phyloP scores from a whole-genome alignment of 257 asterid genomes.

The Plantago major region DNA sequence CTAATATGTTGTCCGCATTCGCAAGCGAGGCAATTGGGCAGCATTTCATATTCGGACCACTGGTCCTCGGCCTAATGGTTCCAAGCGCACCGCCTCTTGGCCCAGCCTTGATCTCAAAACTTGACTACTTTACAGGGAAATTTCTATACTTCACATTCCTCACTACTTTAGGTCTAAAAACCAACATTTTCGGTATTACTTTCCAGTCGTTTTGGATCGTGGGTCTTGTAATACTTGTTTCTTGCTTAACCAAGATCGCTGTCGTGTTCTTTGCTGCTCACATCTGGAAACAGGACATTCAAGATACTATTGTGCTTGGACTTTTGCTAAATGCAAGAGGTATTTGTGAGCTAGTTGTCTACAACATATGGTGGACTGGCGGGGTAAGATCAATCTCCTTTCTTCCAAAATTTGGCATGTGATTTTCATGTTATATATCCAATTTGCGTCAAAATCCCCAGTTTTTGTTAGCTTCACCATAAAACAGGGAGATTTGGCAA shows the following conservation, averaged over 20 bases:
- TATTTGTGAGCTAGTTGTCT: conserved; percentile 53
- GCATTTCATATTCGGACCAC: conserved; percentile 63
- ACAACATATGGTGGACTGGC: conserved; percentile 48
- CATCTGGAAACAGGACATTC: conserved; percentile 25
- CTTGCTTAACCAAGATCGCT: conserved; percentile 32
- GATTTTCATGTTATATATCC: background rate
- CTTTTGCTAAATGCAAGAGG: conserved; percentile 61
- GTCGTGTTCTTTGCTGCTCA: conserved; percentile 33
- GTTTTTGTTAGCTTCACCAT: background rate
- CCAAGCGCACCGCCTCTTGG: conserved; percentile 78
- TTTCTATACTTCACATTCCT: conserved; percentile 60
- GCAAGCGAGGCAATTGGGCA: conserved; percentile 62
- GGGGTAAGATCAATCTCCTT: conserved; percentile 30
- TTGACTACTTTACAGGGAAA: conserved; percentile 54
- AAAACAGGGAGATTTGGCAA: background rate
- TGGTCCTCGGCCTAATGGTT: conserved; percentile 46
- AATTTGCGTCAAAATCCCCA: background rate
- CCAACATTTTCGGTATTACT: conserved; percentile 41
- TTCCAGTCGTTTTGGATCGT: conserved; percentile 35
- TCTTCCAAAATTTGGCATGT: background rate
- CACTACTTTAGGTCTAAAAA: conserved; percentile 66
- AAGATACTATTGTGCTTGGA: conserved; percentile 62
- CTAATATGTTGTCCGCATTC: conserved; percentile 24
- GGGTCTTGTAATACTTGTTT: conserved; percentile 19
- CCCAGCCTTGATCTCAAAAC: conserved; percentile 39